Percentiles rank a stretch among this genome's conserved stretches.
Evolutionary conservation across 805 yeast species (phyloP).

Genomic region (Priceomyces medius): DNA sequence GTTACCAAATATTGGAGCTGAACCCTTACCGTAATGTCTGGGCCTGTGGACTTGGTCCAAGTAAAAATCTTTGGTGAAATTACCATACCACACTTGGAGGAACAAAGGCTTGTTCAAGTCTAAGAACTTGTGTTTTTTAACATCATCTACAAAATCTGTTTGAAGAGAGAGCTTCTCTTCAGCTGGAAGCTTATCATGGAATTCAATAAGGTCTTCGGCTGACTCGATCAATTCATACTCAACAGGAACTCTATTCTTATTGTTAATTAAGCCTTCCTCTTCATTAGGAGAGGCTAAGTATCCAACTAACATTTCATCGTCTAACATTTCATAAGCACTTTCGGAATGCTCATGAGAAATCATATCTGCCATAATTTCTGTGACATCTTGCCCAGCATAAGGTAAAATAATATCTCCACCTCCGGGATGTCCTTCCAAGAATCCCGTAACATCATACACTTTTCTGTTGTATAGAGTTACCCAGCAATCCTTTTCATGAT

Average conservation of each 20-base stretch:
- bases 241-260: slow-evolving; percentile 55
- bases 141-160: slow-evolving; percentile 76
- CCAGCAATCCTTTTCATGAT: slow-evolving; percentile 61
- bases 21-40: slow-evolving; percentile 95
- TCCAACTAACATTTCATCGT: slow-evolving; percentile 77
- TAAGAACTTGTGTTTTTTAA: slow-evolving; percentile 74
- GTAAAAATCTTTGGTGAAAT: slow-evolving; percentile 84
- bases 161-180: slow-evolving; percentile 70
- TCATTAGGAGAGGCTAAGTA: slow-evolving; percentile 80
- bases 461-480: slow-evolving; percentile 78
- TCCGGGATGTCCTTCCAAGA: slow-evolving; percentile 71
- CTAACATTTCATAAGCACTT: slow-evolving; percentile 80
- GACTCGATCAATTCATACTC: slow-evolving; percentile 47
- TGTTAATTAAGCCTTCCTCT: slow-evolving; percentile 65
- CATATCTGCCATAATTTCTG: slow-evolving; percentile 74
- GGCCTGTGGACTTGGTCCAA: slow-evolving; percentile 97
- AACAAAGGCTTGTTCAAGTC: slow-evolving; percentile 82
- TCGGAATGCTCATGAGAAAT: slow-evolving; percentile 78
- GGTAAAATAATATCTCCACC: slow-evolving; percentile 59
- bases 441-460: slow-evolving; percentile 78
- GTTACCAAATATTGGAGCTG: slow-evolving; percentile 94
- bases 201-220: slow-evolving; percentile 34
- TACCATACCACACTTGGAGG: slow-evolving; percentile 72
- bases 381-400: slow-evolving; percentile 60
- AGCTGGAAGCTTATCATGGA: slow-evolving; percentile 65